Percentiles rank a stretch among this genome's conserved stretches.
phyloP scores from a whole-genome alignment of 2,329 filamentous ascomycete genomes.

The Pseudogymnoascus sp. region DNA sequence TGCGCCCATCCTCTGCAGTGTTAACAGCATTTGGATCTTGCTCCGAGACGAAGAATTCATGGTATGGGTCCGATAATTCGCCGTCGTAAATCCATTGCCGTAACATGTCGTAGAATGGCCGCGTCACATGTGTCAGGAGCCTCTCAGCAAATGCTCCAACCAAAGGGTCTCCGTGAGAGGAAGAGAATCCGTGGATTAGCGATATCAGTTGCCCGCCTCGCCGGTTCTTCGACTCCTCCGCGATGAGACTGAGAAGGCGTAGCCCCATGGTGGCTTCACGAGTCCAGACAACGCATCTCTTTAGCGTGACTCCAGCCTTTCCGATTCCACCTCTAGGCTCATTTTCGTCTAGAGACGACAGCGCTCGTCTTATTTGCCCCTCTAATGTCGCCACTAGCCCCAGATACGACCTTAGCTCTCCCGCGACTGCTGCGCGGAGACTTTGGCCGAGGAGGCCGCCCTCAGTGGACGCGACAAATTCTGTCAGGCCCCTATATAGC shows the following conservation, averaged over 20 bases:
- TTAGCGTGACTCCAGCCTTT: conserved; percentile 85
- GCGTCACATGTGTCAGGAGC: conserved; percentile 74
- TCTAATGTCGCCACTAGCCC: conserved; percentile 87
- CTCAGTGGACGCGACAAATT: conserved; percentile 73
- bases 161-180: conserved; percentile 89
- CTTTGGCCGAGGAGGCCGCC: conserved; percentile 87
- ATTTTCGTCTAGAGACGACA: conserved; percentile 63
- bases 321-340: conserved; percentile 63
- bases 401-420: conserved; percentile 81
- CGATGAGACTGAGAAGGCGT: conserved; percentile 85
- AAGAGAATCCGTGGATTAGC: conserved; percentile 85
- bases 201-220: conserved; percentile 90
- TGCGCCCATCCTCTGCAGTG: conserved; percentile 39
- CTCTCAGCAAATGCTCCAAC: conserved; percentile 90
- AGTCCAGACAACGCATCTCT: conserved; percentile 94
- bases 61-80: conserved; percentile 90
- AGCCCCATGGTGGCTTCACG: conserved; percentile 93
- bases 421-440: conserved; percentile 74
- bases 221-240: conserved; percentile 77
- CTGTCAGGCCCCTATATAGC: conserved; percentile 72
- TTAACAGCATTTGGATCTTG: conserved; percentile 48
- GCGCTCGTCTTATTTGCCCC: conserved; percentile 76
- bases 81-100: conserved; percentile 97
- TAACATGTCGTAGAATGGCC: conserved; percentile 94
- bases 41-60: conserved; percentile 91